Evolutionary conservation across 2,329 filamentous ascomycete genomes (phyloP), one percentile per base, ranked within the genome.

Genomic region (Sphaerostilbella broomeana): DNA sequence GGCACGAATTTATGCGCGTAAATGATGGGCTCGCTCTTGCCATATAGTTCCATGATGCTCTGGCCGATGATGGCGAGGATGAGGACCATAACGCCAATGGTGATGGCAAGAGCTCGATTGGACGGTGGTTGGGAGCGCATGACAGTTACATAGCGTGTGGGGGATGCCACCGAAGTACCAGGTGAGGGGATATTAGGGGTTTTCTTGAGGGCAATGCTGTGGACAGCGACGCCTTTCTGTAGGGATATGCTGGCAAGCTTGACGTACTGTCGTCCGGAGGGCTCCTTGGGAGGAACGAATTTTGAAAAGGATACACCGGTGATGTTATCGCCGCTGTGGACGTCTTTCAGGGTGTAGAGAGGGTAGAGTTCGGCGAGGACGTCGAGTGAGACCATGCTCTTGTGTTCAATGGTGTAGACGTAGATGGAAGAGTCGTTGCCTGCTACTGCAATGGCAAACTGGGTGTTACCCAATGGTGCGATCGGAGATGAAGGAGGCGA

Each of bases 191-290:
- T 59, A 48, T 68, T 61, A 35, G 64, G 44, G 27, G 63, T 51
- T 44, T 64, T 67, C 47, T 64, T 68, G 33, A 95, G 72, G 0
- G 86, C 80, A 46, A 95, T 79, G 26, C 78, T 83, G 60, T 94
- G 86, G 18, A 94, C 80, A 20, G 84, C 78, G 27, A 88, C 77
- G 0, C 80, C 85, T 57, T 88, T 89, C 44, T 79, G 82, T 51
- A 94, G 79, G 34, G 84, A 87, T 27, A 86, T 83, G 32, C 84
- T 89, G 20, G 86, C 88, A 4, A 95, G 75, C 51, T 85, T 86
- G 50, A 94, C 66, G 53, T 44, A 54, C 35, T 61, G 62, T 34
- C 53, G 48, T 11, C 54, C 56, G 26, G 52, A 35, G 64, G 64
- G 39, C 58, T 51, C 65, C 46, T 72, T 66, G n/a, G 74, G 77